A percentile compares a stretch with the other conserved stretches of the same genome.
These are phyloP conservation scores for Fusarium sp. DNA, from an alignment of 2,329 filamentous ascomycete genomes.

Conservation along the genomic window DNA sequence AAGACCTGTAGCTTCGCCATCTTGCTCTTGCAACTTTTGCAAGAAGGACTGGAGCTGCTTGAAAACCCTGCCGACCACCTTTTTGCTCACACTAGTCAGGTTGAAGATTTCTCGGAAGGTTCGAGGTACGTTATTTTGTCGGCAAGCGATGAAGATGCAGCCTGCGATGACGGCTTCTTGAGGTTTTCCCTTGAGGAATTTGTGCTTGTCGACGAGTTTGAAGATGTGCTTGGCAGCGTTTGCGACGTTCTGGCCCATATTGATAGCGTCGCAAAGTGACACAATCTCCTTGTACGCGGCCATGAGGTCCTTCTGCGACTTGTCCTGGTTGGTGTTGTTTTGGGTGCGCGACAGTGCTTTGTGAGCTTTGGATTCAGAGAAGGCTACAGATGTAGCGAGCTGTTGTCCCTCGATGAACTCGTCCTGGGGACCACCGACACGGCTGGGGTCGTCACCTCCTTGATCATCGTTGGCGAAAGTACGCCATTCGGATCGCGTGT, in stretches of 20 bases:
- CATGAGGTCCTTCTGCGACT: slow-evolving; percentile 83
- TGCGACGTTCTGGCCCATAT: slow-evolving; percentile 82
- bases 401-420: slow-evolving; percentile 90
- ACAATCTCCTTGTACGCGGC: slow-evolving; percentile 92
- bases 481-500: slow-evolving; percentile 97
- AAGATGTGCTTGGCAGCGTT: slow-evolving; percentile 95
- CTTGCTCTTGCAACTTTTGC: slow-evolving; percentile 74
- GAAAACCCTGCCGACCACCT: slow-evolving; percentile 96
- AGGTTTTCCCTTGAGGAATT: slow-evolving; percentile 94
- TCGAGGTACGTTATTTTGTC: slow-evolving; percentile 85
- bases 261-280: slow-evolving; percentile 85
- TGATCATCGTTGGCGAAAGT: slow-evolving; percentile 99
- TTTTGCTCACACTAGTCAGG: slow-evolving; percentile 93
- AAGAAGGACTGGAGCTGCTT: slow-evolving; percentile 92
- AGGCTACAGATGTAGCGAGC: slow-evolving; percentile 88
- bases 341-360: slow-evolving; percentile 85
- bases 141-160: slow-evolving; percentile 97
- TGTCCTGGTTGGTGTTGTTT: slow-evolving; percentile 86
- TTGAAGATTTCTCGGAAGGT: slow-evolving; percentile 96
- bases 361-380: slow-evolving; percentile 77
- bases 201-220: slow-evolving; percentile 93
- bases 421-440: slow-evolving; percentile 95
- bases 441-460: slow-evolving; percentile 94
- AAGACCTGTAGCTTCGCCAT: slow-evolving; percentile 59
- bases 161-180: slow-evolving; percentile 94